Percentiles rank a stretch among this genome's conserved stretches.
phyloP scores from a whole-genome alignment of 106 monocot genomes.

The Dactylorhiza incarnata region DNA sequence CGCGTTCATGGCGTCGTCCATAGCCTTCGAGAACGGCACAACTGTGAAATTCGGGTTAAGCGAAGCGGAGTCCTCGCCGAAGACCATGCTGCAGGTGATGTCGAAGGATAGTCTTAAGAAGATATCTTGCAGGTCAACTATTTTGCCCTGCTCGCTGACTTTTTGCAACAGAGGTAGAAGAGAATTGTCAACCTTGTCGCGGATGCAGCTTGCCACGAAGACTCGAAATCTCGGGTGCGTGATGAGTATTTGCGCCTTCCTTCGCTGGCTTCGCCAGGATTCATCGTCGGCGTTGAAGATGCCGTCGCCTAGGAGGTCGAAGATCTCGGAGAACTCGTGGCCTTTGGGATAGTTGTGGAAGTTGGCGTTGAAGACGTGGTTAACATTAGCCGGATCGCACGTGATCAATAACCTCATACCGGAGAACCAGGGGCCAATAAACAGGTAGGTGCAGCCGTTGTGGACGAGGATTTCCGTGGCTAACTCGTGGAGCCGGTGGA shows the following conservation, averaged over 20 bases:
- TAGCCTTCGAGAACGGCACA: slow-evolving; percentile 26
- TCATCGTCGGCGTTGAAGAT: slow-evolving; percentile 42
- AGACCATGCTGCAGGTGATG: slow-evolving; percentile 16
- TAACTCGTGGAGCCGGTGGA: slow-evolving; percentile 14
- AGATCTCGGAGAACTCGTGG: slow-evolving; percentile 29
- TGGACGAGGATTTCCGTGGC: background rate
- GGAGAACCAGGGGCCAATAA: slow-evolving; percentile 14
- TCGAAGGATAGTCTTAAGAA: slow-evolving; percentile 43
- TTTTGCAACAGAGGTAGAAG: slow-evolving; percentile 27
- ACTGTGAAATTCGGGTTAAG: slow-evolving; percentile 21
- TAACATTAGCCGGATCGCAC: slow-evolving; percentile 32
- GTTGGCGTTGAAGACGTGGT: slow-evolving; percentile 40
- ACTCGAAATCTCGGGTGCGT: slow-evolving; percentile 9
- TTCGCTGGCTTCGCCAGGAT: slow-evolving; percentile 28
- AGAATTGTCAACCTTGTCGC: slow-evolving; percentile 25
- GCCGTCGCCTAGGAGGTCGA: slow-evolving; percentile 43
- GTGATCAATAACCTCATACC: slow-evolving; percentile 17
- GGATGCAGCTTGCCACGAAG: slow-evolving; percentile 13
- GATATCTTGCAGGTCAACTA: slow-evolving; percentile 34
- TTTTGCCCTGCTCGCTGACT: background rate
- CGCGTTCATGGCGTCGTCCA: slow-evolving; percentile 23
- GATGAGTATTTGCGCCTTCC: slow-evolving; percentile 24
- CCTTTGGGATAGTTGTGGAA: slow-evolving; percentile 52
- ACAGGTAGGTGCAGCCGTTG: slow-evolving; percentile 4
- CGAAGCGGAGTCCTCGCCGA: slow-evolving; percentile 31